phyloP scores from a whole-genome alignment of 768 basidiomycete species.

The Astraeus odoratus region DNA sequence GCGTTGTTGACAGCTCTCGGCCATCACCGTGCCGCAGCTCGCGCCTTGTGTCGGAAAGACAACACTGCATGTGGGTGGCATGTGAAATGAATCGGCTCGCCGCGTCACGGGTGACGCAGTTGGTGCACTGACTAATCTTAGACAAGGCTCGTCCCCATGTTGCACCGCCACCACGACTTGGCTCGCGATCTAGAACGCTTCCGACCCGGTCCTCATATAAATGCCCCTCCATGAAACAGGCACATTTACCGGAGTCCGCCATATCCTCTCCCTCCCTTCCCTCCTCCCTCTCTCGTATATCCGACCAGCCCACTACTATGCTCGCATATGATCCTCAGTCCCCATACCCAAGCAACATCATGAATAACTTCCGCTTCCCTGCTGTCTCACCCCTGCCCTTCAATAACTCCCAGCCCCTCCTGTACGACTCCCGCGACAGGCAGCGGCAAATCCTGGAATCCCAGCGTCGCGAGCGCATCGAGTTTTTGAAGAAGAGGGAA shows the following conservation, averaged over 20 bases:
- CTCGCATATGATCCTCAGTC: conserved; percentile 11
- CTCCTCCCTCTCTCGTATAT: too few species aligned
- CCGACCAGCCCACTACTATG: conserved; percentile 13
- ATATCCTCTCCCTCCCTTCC: too few species aligned
- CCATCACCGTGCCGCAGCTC: not conserved
- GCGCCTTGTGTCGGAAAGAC: not conserved
- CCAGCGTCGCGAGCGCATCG: conserved; percentile 45
- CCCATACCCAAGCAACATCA: conserved; percentile 3
- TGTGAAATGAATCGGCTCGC: too few species aligned
- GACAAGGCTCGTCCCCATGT: conserved; percentile 19
- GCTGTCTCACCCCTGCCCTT: conserved; percentile 12
- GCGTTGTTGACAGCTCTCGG: not conserved
- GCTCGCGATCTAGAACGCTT: conserved; percentile 13
- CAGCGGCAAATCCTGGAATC: conserved; percentile 41
- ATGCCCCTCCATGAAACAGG: too few species aligned
- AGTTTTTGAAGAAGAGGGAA: conserved; percentile 43
- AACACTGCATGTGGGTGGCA: not conserved
- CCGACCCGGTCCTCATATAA: conserved; percentile 6
- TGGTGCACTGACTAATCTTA: conserved; percentile 13
- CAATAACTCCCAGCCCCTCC: conserved; percentile 17
- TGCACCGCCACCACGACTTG: conserved; percentile 17
- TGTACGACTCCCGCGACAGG: conserved; percentile 38
- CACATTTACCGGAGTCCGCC: too few species aligned
- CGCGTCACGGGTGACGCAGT: too few species aligned
- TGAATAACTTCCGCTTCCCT: conserved; percentile 10